A percentile compares a stretch with the other conserved stretches of the same genome.
These are phyloP conservation scores for Ophiostoma pallidulum DNA, from an alignment of 2,329 filamentous ascomycete genomes.

Conservation along the genomic window DNA sequence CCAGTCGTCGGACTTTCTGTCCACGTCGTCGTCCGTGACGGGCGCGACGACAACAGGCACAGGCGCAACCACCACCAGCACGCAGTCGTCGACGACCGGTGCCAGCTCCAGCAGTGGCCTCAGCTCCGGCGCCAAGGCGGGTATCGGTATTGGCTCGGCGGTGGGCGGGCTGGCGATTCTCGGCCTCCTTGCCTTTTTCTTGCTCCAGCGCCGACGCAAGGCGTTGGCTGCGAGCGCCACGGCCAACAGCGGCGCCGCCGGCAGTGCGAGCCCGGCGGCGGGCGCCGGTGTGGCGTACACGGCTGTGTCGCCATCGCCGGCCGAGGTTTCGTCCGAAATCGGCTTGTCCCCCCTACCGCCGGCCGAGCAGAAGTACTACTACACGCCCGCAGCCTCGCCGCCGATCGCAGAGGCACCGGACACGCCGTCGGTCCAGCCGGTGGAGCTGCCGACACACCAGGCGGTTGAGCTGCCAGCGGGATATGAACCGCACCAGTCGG, in stretches of 20 bases:
- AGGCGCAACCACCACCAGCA: neutral
- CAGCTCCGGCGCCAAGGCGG: conserved; percentile 27
- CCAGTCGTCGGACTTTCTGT: conserved; percentile 5
- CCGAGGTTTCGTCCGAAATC: too few relatives aligned
- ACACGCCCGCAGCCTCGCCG: neutral
- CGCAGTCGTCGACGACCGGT: neutral
- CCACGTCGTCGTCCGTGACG: neutral
- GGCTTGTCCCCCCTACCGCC: too few relatives aligned
- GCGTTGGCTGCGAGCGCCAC: neutral
- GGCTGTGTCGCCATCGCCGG: neutral
- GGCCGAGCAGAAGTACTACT: neutral
- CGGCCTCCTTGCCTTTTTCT: conserved; percentile 19
- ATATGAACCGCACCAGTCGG: neutral
- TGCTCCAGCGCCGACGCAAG: conserved; percentile 1
- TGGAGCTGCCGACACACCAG: conserved; percentile 5
- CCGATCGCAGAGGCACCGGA: neutral
- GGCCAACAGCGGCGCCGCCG: neutral
- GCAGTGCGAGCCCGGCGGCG: neutral
- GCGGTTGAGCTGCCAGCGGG: neutral
- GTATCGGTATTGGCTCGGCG: conserved; percentile 27
- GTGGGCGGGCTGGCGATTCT: conserved; percentile 25
- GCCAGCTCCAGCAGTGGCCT: conserved; percentile 16
- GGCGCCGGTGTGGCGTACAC: neutral
- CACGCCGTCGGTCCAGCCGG: neutral
- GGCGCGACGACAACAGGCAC: neutral